Conservation (phyloP, 208 protist genomes). For the Novymonas esmeraldas region DNA sequence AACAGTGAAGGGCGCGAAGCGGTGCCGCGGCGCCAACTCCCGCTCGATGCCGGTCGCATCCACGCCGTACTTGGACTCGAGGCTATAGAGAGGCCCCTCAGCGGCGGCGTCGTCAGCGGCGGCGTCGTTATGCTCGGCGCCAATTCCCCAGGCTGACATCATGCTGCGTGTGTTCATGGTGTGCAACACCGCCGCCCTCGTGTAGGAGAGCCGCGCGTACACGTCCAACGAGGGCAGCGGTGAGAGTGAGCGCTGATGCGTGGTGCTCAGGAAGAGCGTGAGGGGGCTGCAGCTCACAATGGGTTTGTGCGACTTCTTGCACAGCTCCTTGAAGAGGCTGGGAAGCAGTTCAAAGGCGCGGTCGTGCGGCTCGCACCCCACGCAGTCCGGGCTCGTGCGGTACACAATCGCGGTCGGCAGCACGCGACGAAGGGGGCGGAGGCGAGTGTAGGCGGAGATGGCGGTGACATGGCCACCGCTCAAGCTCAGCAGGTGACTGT, state of each 20-base stretch:
- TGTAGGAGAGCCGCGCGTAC: constrained; percentile 33
- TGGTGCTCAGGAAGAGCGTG: constrained; percentile 49
- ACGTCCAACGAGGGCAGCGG: constrained; percentile 37
- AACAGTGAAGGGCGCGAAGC: constrained; percentile 15
- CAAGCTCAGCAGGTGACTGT: neutral
- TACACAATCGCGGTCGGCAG: constrained; percentile 49
- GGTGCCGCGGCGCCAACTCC: constrained; percentile 19
- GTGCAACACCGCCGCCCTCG: constrained; percentile 19
- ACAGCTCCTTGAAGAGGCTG: constrained; percentile 54
- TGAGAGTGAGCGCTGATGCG: constrained; percentile 15
- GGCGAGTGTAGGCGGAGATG: too few relatives aligned
- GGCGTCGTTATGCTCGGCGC: neutral
- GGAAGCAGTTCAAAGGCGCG: constrained; percentile 63
- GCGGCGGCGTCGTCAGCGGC: neutral
- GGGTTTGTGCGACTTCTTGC: constrained; percentile 36
- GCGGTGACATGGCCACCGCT: too few relatives aligned
- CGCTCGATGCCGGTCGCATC: constrained; percentile 13
- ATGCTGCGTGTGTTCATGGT: constrained; percentile 5
- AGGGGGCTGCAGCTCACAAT: constrained; percentile 74
- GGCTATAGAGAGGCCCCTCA: constrained; percentile 23
- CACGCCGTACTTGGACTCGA: constrained; percentile 14
- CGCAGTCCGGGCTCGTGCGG: constrained; percentile 39
- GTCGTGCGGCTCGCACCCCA: constrained; percentile 38
- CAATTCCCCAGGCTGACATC: neutral
- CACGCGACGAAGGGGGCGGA: constrained; percentile 27